Percentiles rank a stretch among this genome's conserved stretches.
phyloP scores from a whole-genome alignment of 1,139 yeast genomes.

The Blastobotrys petasosporus region DNA sequence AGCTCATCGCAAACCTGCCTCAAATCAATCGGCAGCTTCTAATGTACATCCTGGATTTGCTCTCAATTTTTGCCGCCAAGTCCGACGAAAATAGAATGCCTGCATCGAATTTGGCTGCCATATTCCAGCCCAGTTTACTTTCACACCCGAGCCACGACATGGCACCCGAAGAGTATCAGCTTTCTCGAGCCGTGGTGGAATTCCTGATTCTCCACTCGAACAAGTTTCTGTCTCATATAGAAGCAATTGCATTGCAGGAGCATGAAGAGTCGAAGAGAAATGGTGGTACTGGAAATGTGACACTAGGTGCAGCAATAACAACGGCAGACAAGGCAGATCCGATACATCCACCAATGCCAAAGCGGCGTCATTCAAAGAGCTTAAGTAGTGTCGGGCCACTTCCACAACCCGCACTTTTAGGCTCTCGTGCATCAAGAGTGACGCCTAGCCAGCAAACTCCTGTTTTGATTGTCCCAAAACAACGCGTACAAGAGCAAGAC shows the following conservation, averaged over 20 bases:
- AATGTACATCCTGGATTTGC: slow-evolving; percentile 80
- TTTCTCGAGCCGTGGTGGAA: slow-evolving; percentile 82
- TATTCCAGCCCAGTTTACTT: slow-evolving; percentile 89
- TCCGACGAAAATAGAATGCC: slow-evolving; percentile 82
- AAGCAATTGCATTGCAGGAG: slow-evolving; percentile 29
- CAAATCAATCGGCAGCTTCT: slow-evolving; percentile 68
- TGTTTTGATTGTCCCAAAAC: slow-evolving; percentile 11
- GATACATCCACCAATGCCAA: neutral
- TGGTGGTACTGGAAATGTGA: slow-evolving; percentile 8
- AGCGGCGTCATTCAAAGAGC: slow-evolving; percentile 18
- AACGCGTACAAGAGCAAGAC: slow-evolving; percentile 2
- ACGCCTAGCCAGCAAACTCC: neutral
- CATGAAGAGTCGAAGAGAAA: slow-evolving; percentile 24
- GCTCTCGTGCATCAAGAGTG: no score
- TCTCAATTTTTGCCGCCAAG: slow-evolving; percentile 79
- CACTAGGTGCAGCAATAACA: slow-evolving; percentile 1
- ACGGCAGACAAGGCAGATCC: neutral
- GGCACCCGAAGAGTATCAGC: slow-evolving; percentile 84
- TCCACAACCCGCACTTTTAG: neutral
- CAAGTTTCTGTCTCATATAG: slow-evolving; percentile 57
- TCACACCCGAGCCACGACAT: slow-evolving; percentile 91
- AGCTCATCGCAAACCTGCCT: slow-evolving; percentile 61
- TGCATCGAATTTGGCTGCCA: slow-evolving; percentile 87
- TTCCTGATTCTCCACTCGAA: slow-evolving; percentile 76
- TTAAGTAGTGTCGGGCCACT: slow-evolving; percentile 8